phyloP scores from a whole-genome alignment of 2,329 filamentous ascomycete genomes.

The Neofusicoccum kwambonambiense region DNA sequence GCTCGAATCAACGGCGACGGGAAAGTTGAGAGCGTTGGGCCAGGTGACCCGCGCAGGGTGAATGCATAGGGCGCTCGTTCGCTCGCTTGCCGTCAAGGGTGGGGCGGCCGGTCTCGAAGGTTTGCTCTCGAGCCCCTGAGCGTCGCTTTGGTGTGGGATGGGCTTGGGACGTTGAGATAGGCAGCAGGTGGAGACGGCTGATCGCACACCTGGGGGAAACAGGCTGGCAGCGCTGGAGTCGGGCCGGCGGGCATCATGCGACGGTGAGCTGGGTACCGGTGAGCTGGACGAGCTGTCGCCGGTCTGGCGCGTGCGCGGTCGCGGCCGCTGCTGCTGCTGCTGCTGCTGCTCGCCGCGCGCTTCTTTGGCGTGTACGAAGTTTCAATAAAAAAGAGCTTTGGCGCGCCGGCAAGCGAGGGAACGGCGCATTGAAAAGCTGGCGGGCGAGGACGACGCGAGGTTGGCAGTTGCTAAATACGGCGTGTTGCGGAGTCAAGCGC shows the following conservation, averaged over 20 bases:
- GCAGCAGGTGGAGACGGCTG: constrained; percentile 8
- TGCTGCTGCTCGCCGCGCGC: not conserved
- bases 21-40: not conserved
- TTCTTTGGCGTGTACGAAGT: not conserved
- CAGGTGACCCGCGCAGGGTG: constrained; percentile 1
- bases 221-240: not conserved
- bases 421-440: not conserved
- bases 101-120: constrained; percentile 15
- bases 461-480: not conserved
- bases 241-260: constrained; percentile 12
- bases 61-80: not conserved
- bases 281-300: not conserved
- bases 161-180: constrained; percentile 8
- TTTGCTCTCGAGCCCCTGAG: constrained; percentile 7
- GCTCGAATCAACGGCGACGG: not conserved
- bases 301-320: not conserved
- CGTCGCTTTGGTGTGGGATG: not conserved
- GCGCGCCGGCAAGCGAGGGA: not conserved
- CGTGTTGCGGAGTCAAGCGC: not conserved
- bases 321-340: not conserved
- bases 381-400: not conserved
- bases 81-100: not conserved
- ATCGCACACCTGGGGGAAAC: constrained; percentile 8
- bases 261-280: not conserved
- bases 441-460: not conserved